phyloP scores from a whole-genome alignment of 2,329 filamentous ascomycete genomes.

The Monilinia aucupariae region DNA sequence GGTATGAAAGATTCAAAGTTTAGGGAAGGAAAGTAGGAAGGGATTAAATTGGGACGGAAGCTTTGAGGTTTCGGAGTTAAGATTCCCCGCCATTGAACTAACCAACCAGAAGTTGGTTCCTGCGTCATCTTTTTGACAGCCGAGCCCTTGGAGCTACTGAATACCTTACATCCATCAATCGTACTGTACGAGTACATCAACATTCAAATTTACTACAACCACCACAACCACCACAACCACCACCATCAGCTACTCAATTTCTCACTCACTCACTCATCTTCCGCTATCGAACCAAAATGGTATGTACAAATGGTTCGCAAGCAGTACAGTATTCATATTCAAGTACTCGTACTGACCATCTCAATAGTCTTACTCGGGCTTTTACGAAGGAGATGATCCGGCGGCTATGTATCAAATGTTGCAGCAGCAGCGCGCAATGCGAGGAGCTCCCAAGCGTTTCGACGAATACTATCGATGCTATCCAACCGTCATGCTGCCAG shows the following conservation, averaged over 20 bases:
- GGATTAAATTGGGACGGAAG: neutral
- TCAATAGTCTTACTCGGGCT: slow-evolving; percentile 29
- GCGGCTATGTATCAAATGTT: slow-evolving; percentile 34
- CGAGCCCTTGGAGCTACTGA: neutral
- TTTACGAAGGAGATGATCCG: slow-evolving; percentile 32
- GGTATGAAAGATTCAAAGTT: neutral
- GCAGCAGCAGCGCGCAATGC: slow-evolving; percentile 27
- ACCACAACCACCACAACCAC: too few relatives aligned
- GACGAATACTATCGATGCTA: slow-evolving; percentile 99
- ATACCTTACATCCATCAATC: neutral
- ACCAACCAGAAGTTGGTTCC: slow-evolving; percentile 13
- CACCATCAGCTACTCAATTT: neutral
- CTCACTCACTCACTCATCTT: neutral
- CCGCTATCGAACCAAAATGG: slow-evolving; percentile 21
- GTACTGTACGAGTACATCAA: neutral
- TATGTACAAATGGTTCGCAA: slow-evolving; percentile 10
- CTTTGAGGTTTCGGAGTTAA: slow-evolving; percentile 14
- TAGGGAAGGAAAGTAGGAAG: neutral
- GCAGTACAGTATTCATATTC: neutral
- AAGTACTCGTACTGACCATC: slow-evolving; percentile 22
- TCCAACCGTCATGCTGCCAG: slow-evolving; percentile 88
- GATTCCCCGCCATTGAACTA: slow-evolving; percentile 7
- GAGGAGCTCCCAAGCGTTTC: slow-evolving; percentile 63
- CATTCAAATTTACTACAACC: neutral
- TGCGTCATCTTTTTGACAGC: slow-evolving; percentile 16